Evolutionary conservation across 1,284 basidiomycete species (phyloP).

Genomic region (Pascua sp.): DNA sequence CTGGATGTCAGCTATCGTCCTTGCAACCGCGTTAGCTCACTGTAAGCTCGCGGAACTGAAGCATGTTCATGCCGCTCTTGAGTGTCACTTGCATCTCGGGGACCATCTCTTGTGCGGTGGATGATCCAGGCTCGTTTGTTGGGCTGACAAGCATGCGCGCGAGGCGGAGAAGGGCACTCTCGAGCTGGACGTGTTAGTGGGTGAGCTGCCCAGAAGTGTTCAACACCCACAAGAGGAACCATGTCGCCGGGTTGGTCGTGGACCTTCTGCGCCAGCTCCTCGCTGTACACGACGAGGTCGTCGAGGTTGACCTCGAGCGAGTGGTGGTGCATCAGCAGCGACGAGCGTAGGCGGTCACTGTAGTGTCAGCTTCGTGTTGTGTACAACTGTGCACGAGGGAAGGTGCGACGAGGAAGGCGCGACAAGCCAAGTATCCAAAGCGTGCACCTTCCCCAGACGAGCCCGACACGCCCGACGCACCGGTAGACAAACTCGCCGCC

Average conservation of each 20-base stretch:
- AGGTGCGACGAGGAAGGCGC: no score
- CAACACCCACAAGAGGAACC: constrained; percentile 69
- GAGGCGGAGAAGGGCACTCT: constrained; percentile 76
- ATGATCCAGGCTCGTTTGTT: constrained; percentile 51
- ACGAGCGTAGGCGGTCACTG: constrained; percentile 86
- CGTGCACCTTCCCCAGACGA: not conserved
- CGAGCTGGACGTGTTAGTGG: constrained; percentile 60
- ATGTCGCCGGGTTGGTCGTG: constrained; percentile 87
- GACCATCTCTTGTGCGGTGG: constrained; percentile 55
- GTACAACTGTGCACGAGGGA: no score
- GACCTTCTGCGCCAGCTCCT: constrained; percentile 85
- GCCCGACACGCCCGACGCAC: constrained; percentile 47
- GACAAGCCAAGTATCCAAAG: not conserved
- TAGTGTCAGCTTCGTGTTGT: constrained; percentile 3
- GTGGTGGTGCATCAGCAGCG: constrained; percentile 84
- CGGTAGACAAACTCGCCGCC: constrained; percentile 86
- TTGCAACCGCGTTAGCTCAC: constrained; percentile 39
- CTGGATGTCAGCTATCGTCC: constrained; percentile 32
- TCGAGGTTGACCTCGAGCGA: constrained; percentile 88
- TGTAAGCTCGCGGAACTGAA: constrained; percentile 90
- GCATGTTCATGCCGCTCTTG: constrained; percentile 81
- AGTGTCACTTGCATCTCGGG: constrained; percentile 88
- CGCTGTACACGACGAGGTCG: constrained; percentile 86
- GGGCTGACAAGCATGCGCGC: constrained; percentile 78
- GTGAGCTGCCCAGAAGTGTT: not conserved